These are phyloP conservation scores for Trypanosoma congolense DNA, from an alignment of 208 protist genomes.

Conservation along the genomic window DNA sequence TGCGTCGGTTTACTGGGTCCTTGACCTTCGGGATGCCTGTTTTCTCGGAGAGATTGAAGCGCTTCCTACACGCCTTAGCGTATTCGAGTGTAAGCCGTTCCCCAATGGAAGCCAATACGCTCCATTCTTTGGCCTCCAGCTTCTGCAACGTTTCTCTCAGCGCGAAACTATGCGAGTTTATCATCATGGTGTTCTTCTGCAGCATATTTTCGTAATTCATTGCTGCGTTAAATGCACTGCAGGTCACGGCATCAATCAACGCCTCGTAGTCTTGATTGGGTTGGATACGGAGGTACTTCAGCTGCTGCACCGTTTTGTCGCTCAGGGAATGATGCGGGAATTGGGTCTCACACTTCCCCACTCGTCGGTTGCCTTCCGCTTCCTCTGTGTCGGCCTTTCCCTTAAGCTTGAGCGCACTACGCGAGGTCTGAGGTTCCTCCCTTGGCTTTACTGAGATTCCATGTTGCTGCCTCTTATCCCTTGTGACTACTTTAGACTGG, in stretches of 20 bases:
- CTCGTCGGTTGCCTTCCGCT: background rate
- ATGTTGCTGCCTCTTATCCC: too few relatives aligned
- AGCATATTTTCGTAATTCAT: constrained; percentile 7
- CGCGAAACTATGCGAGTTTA: constrained; percentile 19
- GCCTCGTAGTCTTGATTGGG: background rate
- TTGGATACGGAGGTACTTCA: constrained; percentile 16
- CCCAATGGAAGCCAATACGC: constrained; percentile 11
- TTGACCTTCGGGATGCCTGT: too few relatives aligned
- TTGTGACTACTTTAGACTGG: background rate
- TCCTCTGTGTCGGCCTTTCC: background rate
- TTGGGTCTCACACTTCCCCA: background rate
- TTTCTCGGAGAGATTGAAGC: constrained; percentile 2
- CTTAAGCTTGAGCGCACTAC: too few relatives aligned
- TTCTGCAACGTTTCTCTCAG: constrained; percentile 14
- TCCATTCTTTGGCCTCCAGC: constrained; percentile 18
- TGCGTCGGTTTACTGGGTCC: too few relatives aligned
- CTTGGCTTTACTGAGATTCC: too few relatives aligned
- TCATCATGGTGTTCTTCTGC: constrained; percentile 20
- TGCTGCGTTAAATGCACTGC: constrained; percentile 2
- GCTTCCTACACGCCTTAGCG: constrained; percentile 3
- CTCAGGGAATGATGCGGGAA: background rate
- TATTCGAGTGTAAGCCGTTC: constrained; percentile 14
- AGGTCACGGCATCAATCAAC: constrained; percentile 7
- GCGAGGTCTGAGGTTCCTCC: too few relatives aligned
- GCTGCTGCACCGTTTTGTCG: constrained; percentile 2